Evolutionary conservation across 1,284 basidiomycete species (phyloP).

Genomic region (Trichosporon faecale): DNA sequence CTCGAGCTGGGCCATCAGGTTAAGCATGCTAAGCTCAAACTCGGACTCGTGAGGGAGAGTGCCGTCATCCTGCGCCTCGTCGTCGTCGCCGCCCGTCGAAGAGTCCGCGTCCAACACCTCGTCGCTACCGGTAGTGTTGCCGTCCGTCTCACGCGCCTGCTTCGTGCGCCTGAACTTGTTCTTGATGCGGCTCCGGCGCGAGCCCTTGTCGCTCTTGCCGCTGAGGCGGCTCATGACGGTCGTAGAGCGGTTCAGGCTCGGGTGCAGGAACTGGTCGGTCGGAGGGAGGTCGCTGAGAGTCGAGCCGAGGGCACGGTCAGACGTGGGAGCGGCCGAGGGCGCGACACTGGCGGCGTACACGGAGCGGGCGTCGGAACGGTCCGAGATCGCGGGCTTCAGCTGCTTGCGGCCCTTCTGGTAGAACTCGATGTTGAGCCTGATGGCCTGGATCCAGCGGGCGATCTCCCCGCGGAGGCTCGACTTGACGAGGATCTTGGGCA

Average conservation of each 20-base stretch:
- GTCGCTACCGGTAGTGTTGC: conserved; percentile 27
- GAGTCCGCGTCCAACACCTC: conserved; percentile 26
- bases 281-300: conserved; percentile 34
- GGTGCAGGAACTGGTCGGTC: conserved; percentile 41
- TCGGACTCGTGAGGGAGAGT: conserved; percentile 64
- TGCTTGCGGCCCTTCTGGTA: conserved; percentile 34
- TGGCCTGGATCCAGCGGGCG: conserved; percentile 76
- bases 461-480: conserved; percentile 88
- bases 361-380: conserved; percentile 17
- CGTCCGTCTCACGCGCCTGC: conserved; percentile 13
- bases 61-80: conserved; percentile 7
- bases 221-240: conserved; percentile 53
- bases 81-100: conserved; percentile 27
- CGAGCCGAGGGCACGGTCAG: conserved; percentile 20
- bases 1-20: conserved; percentile 74
- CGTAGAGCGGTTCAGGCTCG: conserved; percentile 46
- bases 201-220: conserved; percentile 1
- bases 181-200: background rate
- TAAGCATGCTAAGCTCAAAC: conserved; percentile 72
- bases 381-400: background rate
- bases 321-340: conserved; percentile 27
- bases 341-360: conserved; percentile 12
- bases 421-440: conserved; percentile 71
- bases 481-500: conserved; percentile 78
- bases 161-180: background rate